These are phyloP conservation scores for Trifolium fragiferum DNA, from an alignment of 306 rosid genomes.

Conservation along the genomic window DNA sequence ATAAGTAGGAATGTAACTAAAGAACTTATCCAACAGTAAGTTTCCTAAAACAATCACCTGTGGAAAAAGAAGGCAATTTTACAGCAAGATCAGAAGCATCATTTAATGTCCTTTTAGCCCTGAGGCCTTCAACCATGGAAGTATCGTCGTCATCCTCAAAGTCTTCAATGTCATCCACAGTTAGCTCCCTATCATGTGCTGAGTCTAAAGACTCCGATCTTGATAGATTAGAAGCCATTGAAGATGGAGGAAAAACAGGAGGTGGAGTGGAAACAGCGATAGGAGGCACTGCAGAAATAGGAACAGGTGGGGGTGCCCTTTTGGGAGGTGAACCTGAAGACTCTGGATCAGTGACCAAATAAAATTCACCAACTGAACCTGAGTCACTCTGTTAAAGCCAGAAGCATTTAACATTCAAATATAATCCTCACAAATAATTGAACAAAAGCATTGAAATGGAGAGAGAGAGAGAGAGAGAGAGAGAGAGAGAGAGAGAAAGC, in stretches of 20 bases:
- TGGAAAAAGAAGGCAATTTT: slow-evolving; percentile 80
- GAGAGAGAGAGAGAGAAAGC: neutral
- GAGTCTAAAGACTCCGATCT: slow-evolving; percentile 87
- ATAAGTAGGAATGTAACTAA: slow-evolving; percentile 1
- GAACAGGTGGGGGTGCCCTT: slow-evolving; percentile 86
- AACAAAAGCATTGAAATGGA: slow-evolving; percentile 26
- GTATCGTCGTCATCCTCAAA: slow-evolving; percentile 72
- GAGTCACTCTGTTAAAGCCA: slow-evolving; percentile 72
- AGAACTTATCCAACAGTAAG: slow-evolving; percentile 38
- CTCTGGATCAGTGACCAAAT: slow-evolving; percentile 78
- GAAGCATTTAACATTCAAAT: slow-evolving; percentile 46
- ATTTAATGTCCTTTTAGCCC: slow-evolving; percentile 76
- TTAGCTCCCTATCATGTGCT: slow-evolving; percentile 73
- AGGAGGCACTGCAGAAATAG: slow-evolving; percentile 53
- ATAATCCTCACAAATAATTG: slow-evolving; percentile 39
- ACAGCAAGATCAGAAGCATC: slow-evolving; percentile 89
- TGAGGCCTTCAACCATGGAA: slow-evolving; percentile 54
- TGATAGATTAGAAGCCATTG: slow-evolving; percentile 59
- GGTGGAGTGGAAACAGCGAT: slow-evolving; percentile 54
- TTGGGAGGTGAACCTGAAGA: slow-evolving; percentile 91
- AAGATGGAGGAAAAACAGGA: slow-evolving; percentile 56
- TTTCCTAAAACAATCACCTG: slow-evolving; percentile 66
- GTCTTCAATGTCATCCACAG: slow-evolving; percentile 94
- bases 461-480: neutral
- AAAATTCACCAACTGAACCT: slow-evolving; percentile 86